Percentiles rank a stretch among this genome's conserved stretches.
phyloP scores from a whole-genome alignment of 2,329 filamentous ascomycete species.

The Neofusicoccum sp. region DNA sequence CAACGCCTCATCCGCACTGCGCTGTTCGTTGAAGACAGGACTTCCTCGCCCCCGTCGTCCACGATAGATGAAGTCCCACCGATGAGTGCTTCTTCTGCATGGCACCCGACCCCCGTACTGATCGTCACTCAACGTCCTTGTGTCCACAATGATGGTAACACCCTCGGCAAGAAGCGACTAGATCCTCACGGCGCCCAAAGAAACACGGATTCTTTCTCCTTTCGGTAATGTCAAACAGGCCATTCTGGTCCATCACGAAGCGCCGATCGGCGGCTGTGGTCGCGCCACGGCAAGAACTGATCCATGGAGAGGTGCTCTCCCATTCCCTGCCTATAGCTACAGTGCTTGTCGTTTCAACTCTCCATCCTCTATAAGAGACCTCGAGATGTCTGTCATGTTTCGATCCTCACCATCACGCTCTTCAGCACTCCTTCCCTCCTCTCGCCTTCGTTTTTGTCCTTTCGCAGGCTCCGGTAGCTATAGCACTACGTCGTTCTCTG shows the following conservation, averaged over 20 bases:
- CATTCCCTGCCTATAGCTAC: background rate
- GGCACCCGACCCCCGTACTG: background rate
- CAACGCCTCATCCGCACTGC: conserved; percentile 2
- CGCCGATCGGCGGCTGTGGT: background rate
- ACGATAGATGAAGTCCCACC: conserved; percentile 11
- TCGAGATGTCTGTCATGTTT: background rate
- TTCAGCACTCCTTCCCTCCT: background rate
- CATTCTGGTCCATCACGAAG: background rate
- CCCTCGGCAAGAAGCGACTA: background rate
- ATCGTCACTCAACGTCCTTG: background rate
- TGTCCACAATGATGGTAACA: background rate
- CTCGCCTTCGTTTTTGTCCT: background rate
- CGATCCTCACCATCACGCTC: background rate
- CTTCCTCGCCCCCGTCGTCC: background rate
- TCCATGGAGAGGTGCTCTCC: background rate
- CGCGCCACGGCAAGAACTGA: background rate
- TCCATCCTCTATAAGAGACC: conserved; percentile 6
- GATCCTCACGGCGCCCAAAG: background rate
- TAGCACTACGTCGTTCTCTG: conserved; percentile 4
- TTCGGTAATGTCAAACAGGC: background rate
- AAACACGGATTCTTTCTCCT: conserved; percentile 3
- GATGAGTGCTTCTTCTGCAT: conserved; percentile 7
- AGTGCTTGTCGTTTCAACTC: background rate
- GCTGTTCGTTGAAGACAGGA: background rate
- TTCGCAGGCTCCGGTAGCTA: conserved; percentile 14